Evolutionary conservation across 805 yeast species (phyloP).

Genomic region (Wickerhamomyces chaumierensis): DNA sequence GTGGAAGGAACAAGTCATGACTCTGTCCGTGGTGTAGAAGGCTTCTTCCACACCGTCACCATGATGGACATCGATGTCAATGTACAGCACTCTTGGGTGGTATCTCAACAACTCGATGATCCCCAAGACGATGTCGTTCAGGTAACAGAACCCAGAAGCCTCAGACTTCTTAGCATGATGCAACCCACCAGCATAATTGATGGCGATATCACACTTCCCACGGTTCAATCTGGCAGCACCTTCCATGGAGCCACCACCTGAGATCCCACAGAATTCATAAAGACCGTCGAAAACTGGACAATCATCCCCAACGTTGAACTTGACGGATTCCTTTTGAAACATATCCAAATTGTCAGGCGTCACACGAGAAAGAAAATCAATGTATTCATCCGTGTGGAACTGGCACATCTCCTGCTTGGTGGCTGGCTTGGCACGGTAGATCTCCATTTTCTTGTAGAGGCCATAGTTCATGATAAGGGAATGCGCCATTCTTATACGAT

Average conservation of each 20-base stretch:
- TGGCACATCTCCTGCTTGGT: conserved; percentile 97
- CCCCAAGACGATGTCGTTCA: conserved; percentile 82
- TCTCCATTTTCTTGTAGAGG: conserved; percentile 91
- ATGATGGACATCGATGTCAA: conserved; percentile 87
- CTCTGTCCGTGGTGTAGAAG: conserved; percentile 82
- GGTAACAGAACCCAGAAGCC: conserved; percentile 85
- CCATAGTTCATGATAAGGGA: conserved; percentile 96
- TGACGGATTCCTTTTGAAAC: conserved; percentile 79
- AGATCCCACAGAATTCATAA: conserved; percentile 64
- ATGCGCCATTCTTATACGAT: conserved; percentile 97
- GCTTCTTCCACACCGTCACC: conserved; percentile 97
- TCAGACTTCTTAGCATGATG: conserved; percentile 89
- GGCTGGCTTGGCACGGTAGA: conserved; percentile 88
- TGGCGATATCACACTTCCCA: conserved; percentile 83
- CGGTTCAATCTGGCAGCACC: conserved; percentile 76
- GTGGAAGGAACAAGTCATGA: conserved; percentile 84
- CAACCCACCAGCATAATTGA: conserved; percentile 88
- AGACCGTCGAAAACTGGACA: conserved; percentile 77
- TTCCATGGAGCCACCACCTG: conserved; percentile 85
- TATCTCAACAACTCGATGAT: conserved; percentile 68
- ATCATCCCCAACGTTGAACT: conserved; percentile 94
- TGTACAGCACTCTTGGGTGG: conserved; percentile 78
- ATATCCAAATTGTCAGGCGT: conserved; percentile 85
- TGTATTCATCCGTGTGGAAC: conserved; percentile 95
- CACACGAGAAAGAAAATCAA: conserved; percentile 82